phyloP scores from a whole-genome alignment of 495 filamentous ascomycete species.

The Aspergillus bertholletiae region DNA sequence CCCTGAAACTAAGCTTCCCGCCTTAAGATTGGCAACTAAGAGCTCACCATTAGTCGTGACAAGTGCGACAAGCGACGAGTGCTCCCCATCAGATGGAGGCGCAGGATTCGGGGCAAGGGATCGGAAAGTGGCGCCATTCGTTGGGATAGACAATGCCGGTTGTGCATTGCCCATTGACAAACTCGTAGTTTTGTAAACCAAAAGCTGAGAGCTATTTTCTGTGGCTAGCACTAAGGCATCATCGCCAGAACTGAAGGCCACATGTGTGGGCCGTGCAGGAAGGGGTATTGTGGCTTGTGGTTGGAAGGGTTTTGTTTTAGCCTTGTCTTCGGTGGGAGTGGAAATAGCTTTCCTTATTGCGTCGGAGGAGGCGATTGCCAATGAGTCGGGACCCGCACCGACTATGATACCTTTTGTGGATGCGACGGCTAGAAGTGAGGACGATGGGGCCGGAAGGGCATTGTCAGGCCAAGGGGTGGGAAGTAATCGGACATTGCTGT shows the following conservation, averaged over 20 bases:
- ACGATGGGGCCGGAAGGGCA: conserved; percentile 69
- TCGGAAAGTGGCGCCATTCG: conserved; percentile 70
- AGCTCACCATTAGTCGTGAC: conserved; percentile 79
- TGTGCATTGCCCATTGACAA: conserved; percentile 65
- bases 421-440: conserved; percentile 84
- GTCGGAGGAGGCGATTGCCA: conserved; percentile 75
- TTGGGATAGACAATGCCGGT: conserved; percentile 67
- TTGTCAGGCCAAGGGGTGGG: conserved; percentile 74
- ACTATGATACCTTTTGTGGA: conserved; percentile 77
- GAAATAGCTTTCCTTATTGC: conserved; percentile 73
- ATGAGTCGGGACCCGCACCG: conserved; percentile 76
- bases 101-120: conserved; percentile 79
- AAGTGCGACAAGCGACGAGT: conserved; percentile 61
- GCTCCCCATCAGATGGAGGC: conserved; percentile 38
- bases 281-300: conserved; percentile 71
- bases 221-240: conserved; percentile 78
- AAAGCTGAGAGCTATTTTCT: conserved; percentile 76
- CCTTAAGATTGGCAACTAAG: conserved; percentile 74
- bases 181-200: conserved; percentile 70
- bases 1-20: conserved; percentile 55
- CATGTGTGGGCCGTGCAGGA: conserved; percentile 75
- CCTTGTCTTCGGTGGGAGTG: conserved; percentile 50
- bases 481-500: conserved; percentile 75
- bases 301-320: conserved; percentile 64
- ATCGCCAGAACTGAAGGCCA: conserved; percentile 85